Evolutionary conservation across 345 rosid species (phyloP).

Genomic region (Rhodomyrtus tomentosa): DNA sequence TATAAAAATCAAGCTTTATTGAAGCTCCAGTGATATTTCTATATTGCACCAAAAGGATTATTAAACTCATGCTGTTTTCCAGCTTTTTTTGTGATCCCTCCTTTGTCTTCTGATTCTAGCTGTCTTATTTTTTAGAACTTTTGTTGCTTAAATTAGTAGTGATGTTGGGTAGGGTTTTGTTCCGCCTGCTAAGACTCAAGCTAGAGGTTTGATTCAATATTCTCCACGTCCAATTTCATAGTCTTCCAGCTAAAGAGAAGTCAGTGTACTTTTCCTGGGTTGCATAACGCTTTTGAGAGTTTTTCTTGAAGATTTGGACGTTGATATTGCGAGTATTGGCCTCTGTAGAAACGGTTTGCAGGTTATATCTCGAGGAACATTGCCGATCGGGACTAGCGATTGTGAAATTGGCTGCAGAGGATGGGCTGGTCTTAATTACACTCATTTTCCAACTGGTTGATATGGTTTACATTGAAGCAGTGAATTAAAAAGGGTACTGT

Average conservation of each 20-base stretch:
- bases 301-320: background rate
- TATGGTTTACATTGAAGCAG: background rate
- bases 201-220: background rate
- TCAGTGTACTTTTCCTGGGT: background rate
- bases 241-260: background rate
- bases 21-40: background rate
- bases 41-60: background rate
- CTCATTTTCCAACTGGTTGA: background rate
- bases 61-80: background rate
- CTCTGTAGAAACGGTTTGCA: no score
- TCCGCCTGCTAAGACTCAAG: background rate
- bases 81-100: background rate
- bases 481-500: background rate
- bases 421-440: background rate
- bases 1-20: background rate
- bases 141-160: background rate
- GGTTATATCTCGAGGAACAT: background rate
- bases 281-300: background rate
- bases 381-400: background rate
- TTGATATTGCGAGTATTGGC: background rate
- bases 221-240: background rate
- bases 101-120: background rate
- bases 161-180: background rate
- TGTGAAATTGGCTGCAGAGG: background rate
- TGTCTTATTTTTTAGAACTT: background rate